A percentile compares a stretch with the other conserved stretches of the same genome.
phyloP scores from a whole-genome alignment of 73 alveolate genomes.

The Paraurostyla sp. region DNA sequence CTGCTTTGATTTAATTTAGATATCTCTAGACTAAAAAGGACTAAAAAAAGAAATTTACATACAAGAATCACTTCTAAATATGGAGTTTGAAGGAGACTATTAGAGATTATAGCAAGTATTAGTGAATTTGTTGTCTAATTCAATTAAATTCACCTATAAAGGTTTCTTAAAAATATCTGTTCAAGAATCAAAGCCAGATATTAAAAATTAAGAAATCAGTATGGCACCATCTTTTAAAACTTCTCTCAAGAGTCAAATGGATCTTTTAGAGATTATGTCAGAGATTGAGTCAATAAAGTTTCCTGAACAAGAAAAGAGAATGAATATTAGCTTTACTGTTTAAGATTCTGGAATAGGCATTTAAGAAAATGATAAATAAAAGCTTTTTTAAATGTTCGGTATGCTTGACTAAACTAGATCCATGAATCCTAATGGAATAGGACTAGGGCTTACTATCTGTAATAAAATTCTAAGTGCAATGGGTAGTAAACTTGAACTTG shows the following conservation, averaged over 20 bases:
- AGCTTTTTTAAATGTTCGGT: constrained; percentile 60
- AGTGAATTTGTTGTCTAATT: constrained; percentile 67
- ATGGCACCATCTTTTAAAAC: background rate
- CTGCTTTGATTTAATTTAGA: constrained; percentile 19
- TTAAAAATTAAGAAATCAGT: background rate
- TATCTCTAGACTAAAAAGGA: constrained; percentile 11
- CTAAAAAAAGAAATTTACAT: background rate
- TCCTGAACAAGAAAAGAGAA: background rate
- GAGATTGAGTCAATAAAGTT: no score
- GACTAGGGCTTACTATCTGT: constrained; percentile 71
- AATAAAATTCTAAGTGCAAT: constrained; percentile 28
- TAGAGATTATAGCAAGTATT: constrained; percentile 62
- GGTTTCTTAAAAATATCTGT: constrained; percentile 34
- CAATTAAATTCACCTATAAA: constrained; percentile 63
- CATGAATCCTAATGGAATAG: constrained; percentile 67
- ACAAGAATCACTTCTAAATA: background rate
- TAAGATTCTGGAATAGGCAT: constrained; percentile 72
- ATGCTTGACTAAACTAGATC: background rate
- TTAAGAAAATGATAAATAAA: constrained; percentile 42
- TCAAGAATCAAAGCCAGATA: background rate
- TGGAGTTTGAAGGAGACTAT: constrained; percentile 17
- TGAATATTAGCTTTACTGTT: constrained; percentile 24
- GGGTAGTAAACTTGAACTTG: constrained; percentile 47
- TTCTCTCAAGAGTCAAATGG: no score
- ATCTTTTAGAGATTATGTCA: no score